A percentile compares a stretch with the other conserved stretches of the same genome.
Evolutionary conservation across 805 yeast genomes (phyloP).

Genomic region (Candida tammaniensis): DNA sequence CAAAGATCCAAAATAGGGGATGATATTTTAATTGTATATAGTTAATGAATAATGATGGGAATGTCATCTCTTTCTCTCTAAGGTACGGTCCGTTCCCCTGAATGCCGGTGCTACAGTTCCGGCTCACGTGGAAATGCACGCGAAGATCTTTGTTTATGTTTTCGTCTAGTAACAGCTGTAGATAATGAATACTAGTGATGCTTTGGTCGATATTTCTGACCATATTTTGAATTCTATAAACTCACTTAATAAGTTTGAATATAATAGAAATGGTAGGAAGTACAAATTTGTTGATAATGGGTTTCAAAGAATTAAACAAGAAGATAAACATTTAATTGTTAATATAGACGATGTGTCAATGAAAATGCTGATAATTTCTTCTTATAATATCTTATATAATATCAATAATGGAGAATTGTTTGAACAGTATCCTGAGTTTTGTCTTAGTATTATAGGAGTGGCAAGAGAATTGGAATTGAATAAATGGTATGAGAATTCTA

Average conservation of each 20-base stretch:
- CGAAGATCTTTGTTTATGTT: too few species aligned
- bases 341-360: constrained; percentile 26
- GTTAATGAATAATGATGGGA: constrained; percentile 3
- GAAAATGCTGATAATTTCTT: constrained; percentile 38
- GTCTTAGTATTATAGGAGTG: constrained; percentile 47
- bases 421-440: constrained; percentile 35
- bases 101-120: too few species aligned
- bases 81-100: too few species aligned
- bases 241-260: constrained; percentile 32
- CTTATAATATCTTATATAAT: constrained; percentile 40
- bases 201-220: constrained; percentile 35
- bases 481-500: constrained; percentile 47
- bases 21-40: too few species aligned
- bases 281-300: constrained; percentile 47
- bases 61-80: too few species aligned
- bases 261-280: constrained; percentile 44
- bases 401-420: constrained; percentile 38
- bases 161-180: too few species aligned
- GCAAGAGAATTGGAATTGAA: constrained; percentile 49
- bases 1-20: constrained; percentile 41
- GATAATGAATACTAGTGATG: constrained; percentile 21
- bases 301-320: constrained; percentile 48
- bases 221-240: constrained; percentile 33
- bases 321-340: constrained; percentile 47
- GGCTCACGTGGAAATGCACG: too few species aligned